Evolutionary conservation across 2,329 filamentous ascomycete genomes (phyloP), one percentile per base, ranked within the genome.

Genomic region (Fusarium solani-melongenae): DNA sequence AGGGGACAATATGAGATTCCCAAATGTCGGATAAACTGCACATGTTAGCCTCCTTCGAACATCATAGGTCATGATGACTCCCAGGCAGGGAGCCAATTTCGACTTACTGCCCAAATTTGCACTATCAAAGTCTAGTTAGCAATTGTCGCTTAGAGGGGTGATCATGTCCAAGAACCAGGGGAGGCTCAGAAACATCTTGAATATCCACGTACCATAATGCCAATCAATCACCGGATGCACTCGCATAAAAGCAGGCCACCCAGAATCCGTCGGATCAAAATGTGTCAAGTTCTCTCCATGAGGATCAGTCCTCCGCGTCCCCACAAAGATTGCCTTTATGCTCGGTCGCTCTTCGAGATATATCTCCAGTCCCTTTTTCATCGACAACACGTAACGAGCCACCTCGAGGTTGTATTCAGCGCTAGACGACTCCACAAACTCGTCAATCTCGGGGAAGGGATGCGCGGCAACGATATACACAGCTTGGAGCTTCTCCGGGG

Each of bases 161-260:
- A 3, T n/a, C 33, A 29, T 31, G 10, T 31, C 24, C 27, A 51
- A 31, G 10, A 46, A 2, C 24, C 9, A n/a, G 15, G 22, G 22
- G 6, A n/a, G 6, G 15, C 15, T 15, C 27, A 24, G 7, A 9
- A 51, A 20, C 17, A 31, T 2, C 20, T 9, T 33, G 20, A 12
- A 36, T 53, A n/a, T 36, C 10, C 6, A 51, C 70, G 8, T 71
- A 73, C 71, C 80, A 69, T 72, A 98, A 81, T 96, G 94, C 96
- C 96, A 99, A 83, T 99, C 96, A 79, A 99, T 95, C 11, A 99
- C 93, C 0, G 96, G 96, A 82, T 99, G 95, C 69, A 98, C 88
- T 67, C 96, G 90, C 92, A 98, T 95, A 79, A 98, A 98, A 49
- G 88, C 85, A 38, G 96, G 96, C 96, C 96, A 99, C 3, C 92